Conservation (phyloP, 2,329 filamentous ascomycete species). For the Colletotrichum higginsianum region DNA sequence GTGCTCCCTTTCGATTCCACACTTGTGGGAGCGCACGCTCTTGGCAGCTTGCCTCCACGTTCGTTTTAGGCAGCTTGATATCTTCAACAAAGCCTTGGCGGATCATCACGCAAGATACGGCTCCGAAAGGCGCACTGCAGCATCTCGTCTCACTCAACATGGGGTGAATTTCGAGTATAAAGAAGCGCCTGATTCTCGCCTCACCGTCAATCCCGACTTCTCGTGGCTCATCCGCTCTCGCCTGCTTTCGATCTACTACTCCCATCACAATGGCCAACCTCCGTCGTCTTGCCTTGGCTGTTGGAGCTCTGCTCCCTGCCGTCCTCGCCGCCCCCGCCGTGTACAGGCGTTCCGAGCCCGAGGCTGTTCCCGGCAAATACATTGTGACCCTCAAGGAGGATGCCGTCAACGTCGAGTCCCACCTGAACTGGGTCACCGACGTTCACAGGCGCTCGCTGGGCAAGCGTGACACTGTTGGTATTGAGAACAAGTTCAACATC, state of each 20-base stretch:
- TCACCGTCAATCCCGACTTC: background rate
- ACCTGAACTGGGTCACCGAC: slow-evolving; percentile 48
- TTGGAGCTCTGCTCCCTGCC: slow-evolving; percentile 53
- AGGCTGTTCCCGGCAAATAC: slow-evolving; percentile 58
- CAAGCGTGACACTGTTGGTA: slow-evolving; percentile 47
- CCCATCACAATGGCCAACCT: slow-evolving; percentile 48
- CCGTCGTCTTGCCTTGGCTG: slow-evolving; percentile 49
- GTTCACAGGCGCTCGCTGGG: slow-evolving; percentile 52
- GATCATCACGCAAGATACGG: slow-evolving; percentile 39
- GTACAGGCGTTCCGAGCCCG: slow-evolving; percentile 49
- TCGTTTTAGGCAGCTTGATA: slow-evolving; percentile 40
- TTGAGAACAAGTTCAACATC: slow-evolving; percentile 45
- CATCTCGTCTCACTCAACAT: background rate
- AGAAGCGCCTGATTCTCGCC: background rate
- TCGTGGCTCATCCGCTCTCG: slow-evolving; percentile 19
- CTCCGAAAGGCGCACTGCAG: slow-evolving; percentile 22
- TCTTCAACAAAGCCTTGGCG: slow-evolving; percentile 30
- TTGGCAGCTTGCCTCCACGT: slow-evolving; percentile 2
- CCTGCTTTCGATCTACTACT: slow-evolving; percentile 3
- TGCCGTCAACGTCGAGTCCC: slow-evolving; percentile 49
- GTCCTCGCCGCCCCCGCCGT: slow-evolving; percentile 44
- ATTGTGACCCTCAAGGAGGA: slow-evolving; percentile 62
- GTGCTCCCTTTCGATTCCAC: background rate
- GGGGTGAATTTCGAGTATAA: slow-evolving; percentile 21
- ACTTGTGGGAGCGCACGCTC: slow-evolving; percentile 8